phyloP scores from a whole-genome alignment of 768 basidiomycete species.

The Stropharia rugosoannulata region DNA sequence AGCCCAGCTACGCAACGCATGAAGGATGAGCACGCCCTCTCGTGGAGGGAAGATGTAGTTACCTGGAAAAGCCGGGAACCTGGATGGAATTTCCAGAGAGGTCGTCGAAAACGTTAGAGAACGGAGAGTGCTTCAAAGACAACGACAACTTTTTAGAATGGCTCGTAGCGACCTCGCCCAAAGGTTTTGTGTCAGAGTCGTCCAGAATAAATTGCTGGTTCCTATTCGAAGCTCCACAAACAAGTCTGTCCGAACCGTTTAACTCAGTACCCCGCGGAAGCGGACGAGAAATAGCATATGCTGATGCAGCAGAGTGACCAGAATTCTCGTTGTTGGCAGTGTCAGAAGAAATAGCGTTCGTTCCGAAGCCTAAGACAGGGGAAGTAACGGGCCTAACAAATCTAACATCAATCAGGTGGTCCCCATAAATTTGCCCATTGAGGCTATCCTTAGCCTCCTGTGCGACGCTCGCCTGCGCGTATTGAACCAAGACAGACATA shows the following conservation, averaged over 20 bases:
- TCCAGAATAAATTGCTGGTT: slow-evolving; percentile 1
- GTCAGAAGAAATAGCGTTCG: background rate
- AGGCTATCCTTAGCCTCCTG: slow-evolving; percentile 64
- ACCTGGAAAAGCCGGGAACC: background rate
- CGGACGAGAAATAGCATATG: too few species aligned
- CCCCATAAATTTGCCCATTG: slow-evolving; percentile 62
- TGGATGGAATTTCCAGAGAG: background rate
- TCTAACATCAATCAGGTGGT: slow-evolving; percentile 34
- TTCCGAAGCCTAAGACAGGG: background rate
- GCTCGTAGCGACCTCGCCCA: background rate
- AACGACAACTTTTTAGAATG: slow-evolving; percentile 13
- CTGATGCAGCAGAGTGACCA: background rate
- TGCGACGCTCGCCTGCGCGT: slow-evolving; percentile 50
- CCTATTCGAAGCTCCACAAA: background rate
- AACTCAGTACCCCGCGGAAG: background rate
- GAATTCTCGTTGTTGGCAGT: slow-evolving; percentile 4
- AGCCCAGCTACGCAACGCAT: background rate
- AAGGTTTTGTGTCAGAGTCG: background rate
- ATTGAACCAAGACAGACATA: slow-evolving; percentile 65
- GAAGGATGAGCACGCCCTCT: background rate
- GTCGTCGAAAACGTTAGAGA: slow-evolving; percentile 12
- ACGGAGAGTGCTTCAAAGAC: slow-evolving; percentile 10
- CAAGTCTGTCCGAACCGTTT: background rate
- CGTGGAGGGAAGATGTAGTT: background rate
- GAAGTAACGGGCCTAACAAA: slow-evolving; percentile 25